Evolutionary conservation across 768 basidiomycete species (phyloP).

Genomic region (Termitomyces sp.): DNA sequence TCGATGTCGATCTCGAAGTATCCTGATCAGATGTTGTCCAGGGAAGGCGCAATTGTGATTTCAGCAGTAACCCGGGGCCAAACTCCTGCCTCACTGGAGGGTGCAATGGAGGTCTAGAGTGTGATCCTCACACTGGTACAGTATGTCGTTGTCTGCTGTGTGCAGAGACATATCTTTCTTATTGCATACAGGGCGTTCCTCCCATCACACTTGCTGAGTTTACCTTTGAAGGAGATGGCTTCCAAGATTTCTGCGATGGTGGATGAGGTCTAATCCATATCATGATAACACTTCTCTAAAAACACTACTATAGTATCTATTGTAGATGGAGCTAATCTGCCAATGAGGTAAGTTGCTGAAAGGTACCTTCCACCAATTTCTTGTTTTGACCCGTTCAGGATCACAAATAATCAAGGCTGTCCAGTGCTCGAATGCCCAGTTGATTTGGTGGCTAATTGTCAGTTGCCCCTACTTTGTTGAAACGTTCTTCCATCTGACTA

Average conservation of each 20-base stretch:
- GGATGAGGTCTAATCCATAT: neutral
- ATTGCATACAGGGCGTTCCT: conserved; percentile 45
- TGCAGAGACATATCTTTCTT: no score
- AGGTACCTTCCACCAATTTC: no score
- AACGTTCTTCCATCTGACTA: neutral
- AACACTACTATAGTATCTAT: conserved; percentile 42
- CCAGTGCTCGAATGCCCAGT: conserved; percentile 46
- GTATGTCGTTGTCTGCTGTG: conserved; percentile 23
- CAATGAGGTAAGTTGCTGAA: conserved; percentile 29
- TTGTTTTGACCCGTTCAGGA: conserved; percentile 18
- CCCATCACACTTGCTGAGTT: conserved; percentile 70
- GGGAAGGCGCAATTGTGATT: conserved; percentile 66
- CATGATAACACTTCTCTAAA: neutral
- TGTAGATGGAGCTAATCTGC: conserved; percentile 61
- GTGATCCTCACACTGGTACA: conserved; percentile 52
- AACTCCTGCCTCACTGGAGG: conserved; percentile 18
- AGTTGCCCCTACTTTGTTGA: neutral
- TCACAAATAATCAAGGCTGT: conserved; percentile 50
- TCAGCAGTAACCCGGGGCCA: conserved; percentile 47
- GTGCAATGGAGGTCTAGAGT: conserved; percentile 50
- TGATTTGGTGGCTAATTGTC: conserved; percentile 52
- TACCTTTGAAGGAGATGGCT: conserved; percentile 45
- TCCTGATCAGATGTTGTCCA: conserved; percentile 25
- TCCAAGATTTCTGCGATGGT: conserved; percentile 62
- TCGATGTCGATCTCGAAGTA: neutral